Evolutionary conservation across 371 early-diverging fungal genomes (phyloP).

Genomic region (Rhizomucor miehei): DNA sequence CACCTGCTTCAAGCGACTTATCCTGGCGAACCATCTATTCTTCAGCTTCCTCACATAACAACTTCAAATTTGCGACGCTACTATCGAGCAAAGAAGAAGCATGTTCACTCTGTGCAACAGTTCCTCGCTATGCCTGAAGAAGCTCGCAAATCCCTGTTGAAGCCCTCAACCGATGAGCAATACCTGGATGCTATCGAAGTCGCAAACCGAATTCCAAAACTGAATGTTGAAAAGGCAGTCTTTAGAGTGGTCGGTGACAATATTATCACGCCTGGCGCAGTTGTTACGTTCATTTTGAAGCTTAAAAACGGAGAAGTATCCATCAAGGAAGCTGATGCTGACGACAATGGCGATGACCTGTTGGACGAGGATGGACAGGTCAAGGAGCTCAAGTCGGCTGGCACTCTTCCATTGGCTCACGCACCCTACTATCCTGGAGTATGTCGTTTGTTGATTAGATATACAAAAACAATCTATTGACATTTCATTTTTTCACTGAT

Average conservation of each 20-base stretch:
- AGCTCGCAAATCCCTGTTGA: conserved; percentile 60
- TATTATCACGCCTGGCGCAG: conserved; percentile 74
- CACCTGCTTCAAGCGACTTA: conserved; percentile 79
- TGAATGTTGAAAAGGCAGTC: conserved; percentile 71
- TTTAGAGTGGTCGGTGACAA: conserved; percentile 81
- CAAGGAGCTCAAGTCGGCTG: conserved; percentile 40
- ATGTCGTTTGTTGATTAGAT: conserved; percentile 7
- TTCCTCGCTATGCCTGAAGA: conserved; percentile 62
- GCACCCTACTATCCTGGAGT: conserved; percentile 66
- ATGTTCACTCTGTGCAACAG: conserved; percentile 56
- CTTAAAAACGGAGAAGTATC: conserved; percentile 36
- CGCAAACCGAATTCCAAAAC: conserved; percentile 72
- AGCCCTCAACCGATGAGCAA: conserved; percentile 54
- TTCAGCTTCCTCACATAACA: conserved; percentile 80
- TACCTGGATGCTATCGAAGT: conserved; percentile 68
- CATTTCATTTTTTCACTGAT: not conserved
- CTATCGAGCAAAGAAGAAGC: conserved; percentile 25
- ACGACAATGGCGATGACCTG: conserved; percentile 39
- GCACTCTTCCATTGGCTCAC: conserved; percentile 46
- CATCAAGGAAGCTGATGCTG: conserved; percentile 18
- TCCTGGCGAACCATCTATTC: conserved; percentile 69
- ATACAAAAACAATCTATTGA: not conserved
- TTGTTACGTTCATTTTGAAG: conserved; percentile 75
- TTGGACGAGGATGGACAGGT: conserved; percentile 27
- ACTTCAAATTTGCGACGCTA: conserved; percentile 38